A percentile compares a stretch with the other conserved stretches of the same genome.
These are phyloP conservation scores for Jacaranda copaia DNA, from an alignment of 257 asterid genomes.

Conservation along the genomic window DNA sequence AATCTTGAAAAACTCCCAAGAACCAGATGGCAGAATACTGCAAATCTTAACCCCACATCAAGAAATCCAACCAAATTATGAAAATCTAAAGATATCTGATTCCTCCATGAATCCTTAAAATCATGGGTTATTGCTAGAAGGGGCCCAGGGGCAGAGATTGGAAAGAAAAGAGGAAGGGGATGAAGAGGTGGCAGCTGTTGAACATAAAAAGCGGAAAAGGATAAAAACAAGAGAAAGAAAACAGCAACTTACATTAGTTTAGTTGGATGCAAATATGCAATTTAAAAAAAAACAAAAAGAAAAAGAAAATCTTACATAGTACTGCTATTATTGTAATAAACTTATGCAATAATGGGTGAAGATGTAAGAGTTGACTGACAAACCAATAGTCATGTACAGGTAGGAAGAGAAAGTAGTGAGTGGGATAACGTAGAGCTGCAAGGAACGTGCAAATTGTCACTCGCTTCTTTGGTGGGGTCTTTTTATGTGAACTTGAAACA, in stretches of 20 bases:
- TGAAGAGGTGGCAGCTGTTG: slow-evolving; percentile 37
- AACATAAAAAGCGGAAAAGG: neutral
- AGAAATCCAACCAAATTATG: slow-evolving; percentile 34
- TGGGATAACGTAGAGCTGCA: slow-evolving; percentile 21
- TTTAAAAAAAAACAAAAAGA: neutral
- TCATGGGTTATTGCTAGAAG: slow-evolving; percentile 29
- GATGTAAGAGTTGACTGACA: slow-evolving; percentile 46
- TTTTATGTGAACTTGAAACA: neutral
- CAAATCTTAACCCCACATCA: slow-evolving; percentile 31
- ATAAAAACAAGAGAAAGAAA: slow-evolving; percentile 27
- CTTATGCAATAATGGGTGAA: slow-evolving; percentile 31
- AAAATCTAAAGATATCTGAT: slow-evolving; percentile 18
- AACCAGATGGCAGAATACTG: slow-evolving; percentile 17
- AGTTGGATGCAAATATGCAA: neutral
- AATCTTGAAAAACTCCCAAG: slow-evolving; percentile 31
- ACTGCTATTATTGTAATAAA: neutral
- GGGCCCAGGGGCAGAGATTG: slow-evolving; percentile 31
- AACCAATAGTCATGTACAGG: slow-evolving; percentile 34
- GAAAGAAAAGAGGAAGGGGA: slow-evolving; percentile 29
- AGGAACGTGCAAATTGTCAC: slow-evolving; percentile 28
- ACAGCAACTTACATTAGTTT: slow-evolving; percentile 29
- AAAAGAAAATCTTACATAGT: neutral
- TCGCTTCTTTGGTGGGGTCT: slow-evolving; percentile 17
- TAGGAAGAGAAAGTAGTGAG: neutral
- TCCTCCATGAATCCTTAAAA: slow-evolving; percentile 46